Base-by-base conservation (phyloP, 192 early-diverging fungal species). In the Backusella australiensis region DNA sequence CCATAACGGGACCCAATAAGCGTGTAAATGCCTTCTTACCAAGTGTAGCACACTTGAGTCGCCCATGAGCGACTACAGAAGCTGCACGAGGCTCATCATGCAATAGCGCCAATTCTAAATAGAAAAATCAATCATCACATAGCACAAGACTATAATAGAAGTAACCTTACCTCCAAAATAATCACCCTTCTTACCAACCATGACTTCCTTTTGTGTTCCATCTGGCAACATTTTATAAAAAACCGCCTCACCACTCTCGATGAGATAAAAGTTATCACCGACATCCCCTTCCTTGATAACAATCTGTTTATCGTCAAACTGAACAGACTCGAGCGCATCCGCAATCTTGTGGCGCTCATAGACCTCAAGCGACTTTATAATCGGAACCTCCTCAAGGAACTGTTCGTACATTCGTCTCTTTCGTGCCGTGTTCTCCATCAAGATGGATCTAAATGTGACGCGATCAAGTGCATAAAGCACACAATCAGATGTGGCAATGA, bases 291-390 rank as follows among this genome's bases (percentile, higher is more conserved):
- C 95, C 72, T 86, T 84, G 59, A 99, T 94, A 56, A 99, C 93
- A n/a, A 93, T 83, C 14, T 96, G 90, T 38, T 87, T 88, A 78
- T 98, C 94, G 41, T 91, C 87, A 84, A 91, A 99, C 9, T 90
- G 88, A 14, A 96, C 87, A 35, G 94, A 91, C 80, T 99, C 98
- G 32, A 99, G 87, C 0, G 96, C 96, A 85, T 99, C 98, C 19
- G 98, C 96, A 80, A 99, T 98, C 85, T 99, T 99, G 86, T 97
- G 96, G 34, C 98, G 91, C 81, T 99, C 98, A 82, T 98, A 98
- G 9, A 95, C 88, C 81, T 98, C 94, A 41, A 99, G 88, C 21
- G 94, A 96, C 23, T 90, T 85, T 49, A 99, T 88, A 42, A 98
- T 80, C 6, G 93, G 93, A 12, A 99, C 93, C 53, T 96, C 96